A percentile compares a stretch with the other conserved stretches of the same genome.
Evolutionary conservation across 1,284 basidiomycete species (phyloP).

Genomic region (Puccinia novopanici): DNA sequence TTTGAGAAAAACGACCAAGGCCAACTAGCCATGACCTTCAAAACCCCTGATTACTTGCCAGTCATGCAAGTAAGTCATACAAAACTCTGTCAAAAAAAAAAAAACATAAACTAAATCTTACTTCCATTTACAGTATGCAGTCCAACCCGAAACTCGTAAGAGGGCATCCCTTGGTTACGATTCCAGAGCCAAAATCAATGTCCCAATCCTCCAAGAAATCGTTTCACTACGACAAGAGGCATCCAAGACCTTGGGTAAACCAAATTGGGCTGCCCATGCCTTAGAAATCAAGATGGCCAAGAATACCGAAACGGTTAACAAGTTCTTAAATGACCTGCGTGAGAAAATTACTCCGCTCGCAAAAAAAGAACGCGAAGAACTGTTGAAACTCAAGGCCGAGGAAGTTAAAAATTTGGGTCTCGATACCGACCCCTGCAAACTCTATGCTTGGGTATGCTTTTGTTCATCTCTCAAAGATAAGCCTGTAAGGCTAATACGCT

Average conservation of each 20-base stretch:
- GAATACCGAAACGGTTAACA: constrained; percentile 65
- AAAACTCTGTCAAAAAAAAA: neutral
- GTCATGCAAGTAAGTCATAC: constrained; percentile 62
- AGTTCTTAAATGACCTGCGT: constrained; percentile 73
- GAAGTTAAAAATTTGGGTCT: constrained; percentile 67
- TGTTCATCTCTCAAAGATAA: constrained; percentile 9
- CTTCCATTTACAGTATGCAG: constrained; percentile 66
- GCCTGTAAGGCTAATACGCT: constrained; percentile 51
- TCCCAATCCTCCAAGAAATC: constrained; percentile 68
- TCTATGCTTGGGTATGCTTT: constrained; percentile 68
- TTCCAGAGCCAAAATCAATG: constrained; percentile 69
- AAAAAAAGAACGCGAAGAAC: constrained; percentile 67
- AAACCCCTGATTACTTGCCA: constrained; percentile 75
- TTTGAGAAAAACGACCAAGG: constrained; percentile 64
- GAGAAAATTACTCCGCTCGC: constrained; percentile 73
- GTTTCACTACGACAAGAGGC: constrained; percentile 71
- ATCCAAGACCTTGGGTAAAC: constrained; percentile 69
- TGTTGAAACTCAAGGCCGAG: constrained; percentile 72
- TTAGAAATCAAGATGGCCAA: constrained; percentile 85
- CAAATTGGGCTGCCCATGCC: constrained; percentile 77
- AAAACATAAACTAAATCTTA: neutral
- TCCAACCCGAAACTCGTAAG: constrained; percentile 70
- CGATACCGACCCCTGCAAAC: constrained; percentile 68
- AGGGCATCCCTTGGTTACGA: constrained; percentile 70
- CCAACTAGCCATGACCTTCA: constrained; percentile 65